Evolutionary conservation across 2,329 filamentous ascomycete genomes (phyloP).

Genomic region (Mariannaea elegans): DNA sequence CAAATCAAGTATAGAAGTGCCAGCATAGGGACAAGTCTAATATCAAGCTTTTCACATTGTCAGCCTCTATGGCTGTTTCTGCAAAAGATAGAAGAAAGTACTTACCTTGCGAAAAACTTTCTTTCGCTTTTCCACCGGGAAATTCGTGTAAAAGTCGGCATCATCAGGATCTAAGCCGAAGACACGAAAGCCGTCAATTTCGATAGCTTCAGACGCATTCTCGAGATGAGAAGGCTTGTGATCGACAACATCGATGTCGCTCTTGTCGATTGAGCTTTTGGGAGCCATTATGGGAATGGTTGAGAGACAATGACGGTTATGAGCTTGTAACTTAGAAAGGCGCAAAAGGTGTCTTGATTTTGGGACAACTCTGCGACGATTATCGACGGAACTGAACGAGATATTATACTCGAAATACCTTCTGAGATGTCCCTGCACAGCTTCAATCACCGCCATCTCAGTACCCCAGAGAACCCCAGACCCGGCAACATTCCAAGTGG

Average conservation of each 20-base stretch:
- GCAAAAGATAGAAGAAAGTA: neutral
- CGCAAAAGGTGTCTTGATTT: constrained; percentile 4
- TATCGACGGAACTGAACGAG: constrained; percentile 2
- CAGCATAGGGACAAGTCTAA: constrained; percentile 57
- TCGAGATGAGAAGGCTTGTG: constrained; percentile 29
- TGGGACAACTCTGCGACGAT: constrained; percentile 1
- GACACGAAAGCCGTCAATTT: constrained; percentile 33
- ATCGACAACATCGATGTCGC: constrained; percentile 28
- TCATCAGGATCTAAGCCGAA: constrained; percentile 33
- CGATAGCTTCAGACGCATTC: constrained; percentile 26
- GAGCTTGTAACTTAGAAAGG: neutral
- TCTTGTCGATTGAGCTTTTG: constrained; percentile 36
- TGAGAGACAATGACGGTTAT: neutral
- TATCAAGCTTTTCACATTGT: constrained; percentile 41
- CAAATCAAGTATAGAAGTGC: constrained; percentile 63
- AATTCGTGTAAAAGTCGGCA: constrained; percentile 36
- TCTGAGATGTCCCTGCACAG: constrained; percentile 7
- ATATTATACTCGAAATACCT: constrained; percentile 30
- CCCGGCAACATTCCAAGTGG: constrained; percentile 25
- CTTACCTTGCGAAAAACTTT: constrained; percentile 33
- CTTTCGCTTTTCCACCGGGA: constrained; percentile 33
- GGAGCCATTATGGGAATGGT: constrained; percentile 23
- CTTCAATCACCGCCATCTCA: constrained; percentile 11
- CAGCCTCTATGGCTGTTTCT: neutral
- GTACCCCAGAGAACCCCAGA: constrained; percentile 24